Base-by-base conservation (phyloP, 306 rosid genomes). In the Chamaecrista fasciculata region DNA sequence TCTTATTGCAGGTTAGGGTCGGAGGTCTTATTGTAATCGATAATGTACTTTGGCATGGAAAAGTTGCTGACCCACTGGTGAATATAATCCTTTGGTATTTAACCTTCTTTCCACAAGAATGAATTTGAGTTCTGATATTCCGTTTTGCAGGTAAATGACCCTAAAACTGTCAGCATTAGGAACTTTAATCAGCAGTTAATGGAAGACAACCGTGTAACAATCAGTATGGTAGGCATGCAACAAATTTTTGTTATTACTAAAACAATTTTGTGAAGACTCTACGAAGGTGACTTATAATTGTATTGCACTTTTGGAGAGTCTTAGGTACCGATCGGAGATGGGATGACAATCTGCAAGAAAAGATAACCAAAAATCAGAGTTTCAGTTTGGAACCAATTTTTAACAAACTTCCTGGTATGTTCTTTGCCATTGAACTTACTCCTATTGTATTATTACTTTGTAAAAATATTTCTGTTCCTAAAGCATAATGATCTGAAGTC, bases 321-420 rank as follows among this genome's bases (percentile, higher is more conserved):
- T 74, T 72, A 93, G 98, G 97, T 93, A 49, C 90, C 98, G 11
- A 90, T 93, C 20, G 98, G 98, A 76, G 98, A 93, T 79, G 98
- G 98, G 62, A 90, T 93, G 75, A 93, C 97, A 42, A 88, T 93
- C 60, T 90, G 98, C 75, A 85, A 85, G 25, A 93, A 88, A 80
- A 72, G 82, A 66, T 59, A 26, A 59, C 46, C 28, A 8, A 31
- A 57, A 57, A 56, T 2, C 62, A 56, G n/a, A n/a, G n/a, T n/a
- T n/a, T n/a, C n/a, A n/a, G n/a, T n/a, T n/a, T n/a, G n/a, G n/a
- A n/a, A 85, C 53, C 57, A 21, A 61, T 28, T 73, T 66, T 47
- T 73, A 0, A 62, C 15, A 11, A 52, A 20, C 4, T 33, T 29
- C 14, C 53, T 28, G 58, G 37, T 55, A 15, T 11, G 73, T 65